Conservation (phyloP, 805 yeast species). For the Metschnikowia matae region DNA sequence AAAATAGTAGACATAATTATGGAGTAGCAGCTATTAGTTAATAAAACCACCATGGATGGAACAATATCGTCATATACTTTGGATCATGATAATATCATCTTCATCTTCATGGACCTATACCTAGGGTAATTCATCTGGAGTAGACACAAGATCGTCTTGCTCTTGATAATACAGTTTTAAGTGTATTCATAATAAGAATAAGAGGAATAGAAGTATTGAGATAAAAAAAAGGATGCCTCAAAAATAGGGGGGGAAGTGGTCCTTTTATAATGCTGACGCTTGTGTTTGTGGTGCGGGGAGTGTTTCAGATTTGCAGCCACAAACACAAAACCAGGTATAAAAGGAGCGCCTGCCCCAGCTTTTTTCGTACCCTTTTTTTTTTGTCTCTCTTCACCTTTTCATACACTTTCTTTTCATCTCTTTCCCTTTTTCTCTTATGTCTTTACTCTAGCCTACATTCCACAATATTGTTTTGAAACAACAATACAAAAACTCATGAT, state of each 20-base stretch:
- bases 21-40: too few relatives aligned
- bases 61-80: too few relatives aligned
- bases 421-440: neutral
- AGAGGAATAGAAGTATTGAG: too few relatives aligned
- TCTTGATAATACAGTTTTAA: neutral
- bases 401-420: neutral
- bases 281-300: neutral
- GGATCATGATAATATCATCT: too few relatives aligned
- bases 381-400: neutral
- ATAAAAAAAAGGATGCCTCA: neutral
- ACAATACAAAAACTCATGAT: neutral
- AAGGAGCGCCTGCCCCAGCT: neutral
- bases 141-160: neutral
- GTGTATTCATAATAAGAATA: neutral
- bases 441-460: neutral
- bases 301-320: constrained; percentile 1
- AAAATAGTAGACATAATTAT: too few relatives aligned
- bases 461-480: neutral
- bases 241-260: neutral
- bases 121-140: too few relatives aligned
- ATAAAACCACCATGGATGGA: too few relatives aligned
- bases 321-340: neutral
- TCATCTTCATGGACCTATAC: too few relatives aligned
- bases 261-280: neutral
- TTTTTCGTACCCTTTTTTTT: neutral